Evolutionary conservation across 225 moss, liverwort and hornwort genomes (phyloP), one percentile per base, ranked within the genome.

Genomic region (Sphagnum tenellum): DNA sequence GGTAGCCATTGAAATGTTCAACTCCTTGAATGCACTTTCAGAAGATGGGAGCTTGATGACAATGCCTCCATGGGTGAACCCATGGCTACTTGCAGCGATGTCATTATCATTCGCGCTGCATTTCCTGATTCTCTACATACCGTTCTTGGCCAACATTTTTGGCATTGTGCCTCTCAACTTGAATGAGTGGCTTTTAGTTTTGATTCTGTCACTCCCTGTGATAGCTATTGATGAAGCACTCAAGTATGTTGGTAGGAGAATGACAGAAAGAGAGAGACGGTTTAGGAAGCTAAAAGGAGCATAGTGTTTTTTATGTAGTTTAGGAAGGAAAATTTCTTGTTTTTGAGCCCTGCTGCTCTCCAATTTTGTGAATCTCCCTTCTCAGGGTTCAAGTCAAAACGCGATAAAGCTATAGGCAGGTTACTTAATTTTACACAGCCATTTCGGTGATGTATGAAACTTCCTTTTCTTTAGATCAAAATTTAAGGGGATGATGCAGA

Each of bases 151-250:
- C 48, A 82, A 79, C 6, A 77, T 89, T 67, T 95, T 95, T 60
- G 88, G 88, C 57, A 89, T 95, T 56, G 94, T 95, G 55, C 94
- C 94, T 9, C 81, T 95, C 45, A 89, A 81, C 67, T 45, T 91
- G 57, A 88, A 89, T 3, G 94, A 95, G 76, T 95, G 94, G 91
- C 86, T 95, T 13, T 77, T 95, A 2, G 94, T 95, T 50, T 75
- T 95, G 48, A 85, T 67, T 46, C 83, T 95, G 9, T 91, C 94
- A n/a, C 62, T 95, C 12, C 94, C 94, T 45, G 91, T 95, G 56
- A 89, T 95, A 64, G 66, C 88, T 55, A 88, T 95, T 29, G 94
- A 95, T 7, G 94, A 95, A 70, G 74, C 74, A 12, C 83, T 95
- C 12, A 95, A 95, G 82, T 86, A 86, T 49, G 52, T 91, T 5